Evolutionary conservation across 1,284 basidiomycete species (phyloP), one percentile per base, ranked within the genome.

Genomic region (Fomitopsis schrenkii): DNA sequence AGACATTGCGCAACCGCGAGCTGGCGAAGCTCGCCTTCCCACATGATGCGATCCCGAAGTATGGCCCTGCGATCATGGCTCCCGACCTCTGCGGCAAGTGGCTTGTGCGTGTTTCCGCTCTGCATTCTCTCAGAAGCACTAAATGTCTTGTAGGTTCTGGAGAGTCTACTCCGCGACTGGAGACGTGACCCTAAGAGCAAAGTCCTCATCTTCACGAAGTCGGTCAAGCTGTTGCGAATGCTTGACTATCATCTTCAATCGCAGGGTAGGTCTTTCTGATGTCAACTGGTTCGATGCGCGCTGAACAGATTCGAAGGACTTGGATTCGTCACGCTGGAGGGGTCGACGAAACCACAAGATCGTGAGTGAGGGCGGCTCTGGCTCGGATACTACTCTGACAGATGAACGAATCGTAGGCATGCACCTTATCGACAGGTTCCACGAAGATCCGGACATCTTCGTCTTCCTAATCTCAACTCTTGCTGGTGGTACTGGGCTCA

Each of bases 121-220:
- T 9, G n/a, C 9, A n/a, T 38, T 12, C 19, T 44, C 42, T 41
- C 33, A 8, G 60, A 45, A 38, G 26, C 19, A 6, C 63, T 38
- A 19, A 48, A 41, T 48, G 26, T 19, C 58, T 10, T 12, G 1
- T 67, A 93, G 88, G 84, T 91, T 0, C 75, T 95, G 17, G 80
- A 87, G 61, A 76, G 79, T 0, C 76, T 95, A 0, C 76, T 95
- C 17, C 78, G 75, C 36, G 82, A 85, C 61, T 92, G 90, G 90
- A 76, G 77, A 48, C 82, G 79, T 65, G 87, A 89, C 62, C 67
- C 64, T 2, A 77, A 79, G 1, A 95, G 91, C 73, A 94, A 93
- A 70, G 88, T 94, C 28, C 77, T 95, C 28, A 86, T 95, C 58
- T 96, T 96, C 74, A 94, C 93, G 2, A 93, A 93, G 71, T 90